Percentiles rank a stretch among this genome's conserved stretches.
Evolutionary conservation across 148 eudicot species (phyloP).

Genomic region (Spergularia bocconei): DNA sequence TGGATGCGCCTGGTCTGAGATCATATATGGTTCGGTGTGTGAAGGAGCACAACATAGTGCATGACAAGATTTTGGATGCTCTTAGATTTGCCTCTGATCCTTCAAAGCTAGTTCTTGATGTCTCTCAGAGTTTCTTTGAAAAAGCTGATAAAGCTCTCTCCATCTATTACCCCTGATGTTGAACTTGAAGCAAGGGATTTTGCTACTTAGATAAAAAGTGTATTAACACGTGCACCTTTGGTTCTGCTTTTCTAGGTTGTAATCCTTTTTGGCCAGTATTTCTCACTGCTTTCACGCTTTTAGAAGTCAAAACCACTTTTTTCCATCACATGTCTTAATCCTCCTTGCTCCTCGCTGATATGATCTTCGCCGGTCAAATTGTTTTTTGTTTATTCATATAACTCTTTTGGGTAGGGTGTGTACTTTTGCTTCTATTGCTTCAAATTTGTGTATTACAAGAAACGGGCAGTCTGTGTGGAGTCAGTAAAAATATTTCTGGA

Average conservation of each 20-base stretch:
- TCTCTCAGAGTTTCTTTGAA: conserved; percentile 24
- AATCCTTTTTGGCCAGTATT: not conserved
- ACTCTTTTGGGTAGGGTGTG: too few relatives aligned
- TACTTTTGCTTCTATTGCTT: too few relatives aligned
- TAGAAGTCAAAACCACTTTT: too few relatives aligned
- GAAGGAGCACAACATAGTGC: conserved; percentile 12
- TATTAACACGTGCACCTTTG: not conserved
- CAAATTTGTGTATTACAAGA: not conserved
- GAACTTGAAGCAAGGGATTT: conserved; percentile 15
- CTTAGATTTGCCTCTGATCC: conserved; percentile 33
- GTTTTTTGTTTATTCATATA: too few relatives aligned
- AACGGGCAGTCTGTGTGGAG: not conserved
- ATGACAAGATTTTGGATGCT: conserved; percentile 19
- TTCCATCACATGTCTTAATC: too few relatives aligned
- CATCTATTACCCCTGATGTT: conserved; percentile 20
- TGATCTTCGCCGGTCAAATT: too few relatives aligned
- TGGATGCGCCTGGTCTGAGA: conserved; percentile 17
- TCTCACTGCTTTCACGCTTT: not conserved
- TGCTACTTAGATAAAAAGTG: conserved; percentile 5
- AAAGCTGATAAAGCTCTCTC: conserved; percentile 23
- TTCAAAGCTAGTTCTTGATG: conserved; percentile 41
- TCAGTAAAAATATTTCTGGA: not conserved
- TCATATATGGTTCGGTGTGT: conserved; percentile 16
- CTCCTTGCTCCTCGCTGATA: not conserved
- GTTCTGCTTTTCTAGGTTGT: not conserved